Evolutionary conservation across 345 rosid species (phyloP).

Genomic region (Balakata baccata): DNA sequence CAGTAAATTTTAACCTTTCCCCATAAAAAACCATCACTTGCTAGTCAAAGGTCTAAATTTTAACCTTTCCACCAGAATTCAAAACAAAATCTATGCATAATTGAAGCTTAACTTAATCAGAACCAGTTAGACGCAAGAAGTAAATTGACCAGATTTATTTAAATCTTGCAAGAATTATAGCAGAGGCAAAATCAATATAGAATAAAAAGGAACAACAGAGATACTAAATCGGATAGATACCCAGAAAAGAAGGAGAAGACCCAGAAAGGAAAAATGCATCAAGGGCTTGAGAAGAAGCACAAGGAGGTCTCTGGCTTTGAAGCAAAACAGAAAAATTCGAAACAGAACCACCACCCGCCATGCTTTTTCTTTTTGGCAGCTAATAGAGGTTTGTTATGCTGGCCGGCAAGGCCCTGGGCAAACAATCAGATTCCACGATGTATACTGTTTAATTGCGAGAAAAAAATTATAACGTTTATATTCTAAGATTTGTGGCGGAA

Average conservation of each 20-base stretch:
- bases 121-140: neutral
- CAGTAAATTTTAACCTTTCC: too few species aligned
- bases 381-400: conserved; percentile 20
- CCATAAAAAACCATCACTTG: neutral
- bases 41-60: too few species aligned
- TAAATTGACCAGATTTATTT: neutral
- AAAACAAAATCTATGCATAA: neutral
- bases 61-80: neutral
- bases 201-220: neutral
- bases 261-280: conserved; percentile 47
- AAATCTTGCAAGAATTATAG: too few species aligned
- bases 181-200: neutral
- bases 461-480: neutral
- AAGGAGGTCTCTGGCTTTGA: conserved; percentile 39
- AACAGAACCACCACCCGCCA: conserved; percentile 43
- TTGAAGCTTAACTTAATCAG: neutral
- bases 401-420: conserved; percentile 22
- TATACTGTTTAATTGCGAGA: too few species aligned
- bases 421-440: conserved; percentile 13
- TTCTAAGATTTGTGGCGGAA: conserved; percentile 59
- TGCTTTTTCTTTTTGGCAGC: conserved; percentile 9
- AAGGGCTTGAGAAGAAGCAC: conserved; percentile 34
- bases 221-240: conserved; percentile 20
- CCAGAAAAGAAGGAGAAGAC: conserved; percentile 44
- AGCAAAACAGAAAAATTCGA: conserved; percentile 40